phyloP scores from a whole-genome alignment of 306 rosid species.

The Lathyrus tuberosus region DNA sequence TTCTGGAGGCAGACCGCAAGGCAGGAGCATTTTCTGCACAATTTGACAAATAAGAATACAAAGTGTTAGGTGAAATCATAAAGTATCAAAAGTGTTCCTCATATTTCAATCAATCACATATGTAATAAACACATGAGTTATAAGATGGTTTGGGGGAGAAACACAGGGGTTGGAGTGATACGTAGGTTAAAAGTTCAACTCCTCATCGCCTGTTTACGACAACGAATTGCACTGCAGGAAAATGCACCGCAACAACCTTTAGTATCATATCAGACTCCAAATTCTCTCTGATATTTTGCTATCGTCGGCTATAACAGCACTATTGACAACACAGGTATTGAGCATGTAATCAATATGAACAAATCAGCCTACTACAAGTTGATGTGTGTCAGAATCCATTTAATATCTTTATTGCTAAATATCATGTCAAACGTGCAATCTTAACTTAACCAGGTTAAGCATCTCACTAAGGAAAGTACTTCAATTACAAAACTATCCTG shows the following conservation, averaged over 20 bases:
- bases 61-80: background rate
- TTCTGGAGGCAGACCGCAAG: slow-evolving; percentile 81
- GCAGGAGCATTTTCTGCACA: slow-evolving; percentile 83
- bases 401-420: background rate
- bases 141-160: too few relatives aligned
- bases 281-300: background rate
- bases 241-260: background rate
- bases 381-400: background rate
- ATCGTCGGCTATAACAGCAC: background rate
- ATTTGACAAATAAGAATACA: background rate
- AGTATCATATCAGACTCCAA: background rate
- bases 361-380: background rate
- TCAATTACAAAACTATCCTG: background rate
- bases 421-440: too few relatives aligned
- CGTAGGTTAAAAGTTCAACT: too few relatives aligned
- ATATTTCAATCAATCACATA: too few relatives aligned
- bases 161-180: too few relatives aligned
- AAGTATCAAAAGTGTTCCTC: too few relatives aligned
- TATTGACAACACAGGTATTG: background rate
- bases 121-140: too few relatives aligned
- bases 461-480: background rate
- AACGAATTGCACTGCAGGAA: background rate
- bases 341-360: background rate
- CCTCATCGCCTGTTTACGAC: background rate
- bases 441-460: background rate